Percentiles rank a stretch among this genome's conserved stretches.
Conservation (phyloP, 2,329 filamentous ascomycete species). For the Mycosphaerella sp. region DNA sequence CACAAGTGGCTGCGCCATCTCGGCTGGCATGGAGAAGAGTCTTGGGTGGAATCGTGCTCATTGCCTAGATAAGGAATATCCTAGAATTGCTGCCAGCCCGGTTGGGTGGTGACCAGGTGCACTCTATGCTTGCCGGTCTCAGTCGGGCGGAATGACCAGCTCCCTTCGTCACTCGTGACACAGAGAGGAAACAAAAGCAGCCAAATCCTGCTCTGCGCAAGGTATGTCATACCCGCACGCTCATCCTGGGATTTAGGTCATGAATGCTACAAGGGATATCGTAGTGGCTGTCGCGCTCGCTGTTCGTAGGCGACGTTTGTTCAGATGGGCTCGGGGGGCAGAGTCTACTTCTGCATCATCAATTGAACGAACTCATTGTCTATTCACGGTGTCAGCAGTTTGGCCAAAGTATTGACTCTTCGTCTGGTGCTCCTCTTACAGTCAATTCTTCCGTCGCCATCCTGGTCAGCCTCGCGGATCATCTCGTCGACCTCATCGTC, state of each 20-base stretch:
- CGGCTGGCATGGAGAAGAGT: neutral
- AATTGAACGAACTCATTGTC: slow-evolving; percentile 53
- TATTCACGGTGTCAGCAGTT: slow-evolving; percentile 23
- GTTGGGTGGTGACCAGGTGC: neutral
- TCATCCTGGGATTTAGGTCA: neutral
- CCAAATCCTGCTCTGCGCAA: neutral
- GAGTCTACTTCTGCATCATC: slow-evolving; percentile 50
- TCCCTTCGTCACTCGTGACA: neutral
- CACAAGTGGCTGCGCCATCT: neutral
- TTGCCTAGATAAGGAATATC: slow-evolving; percentile 1
- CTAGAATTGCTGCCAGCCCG: neutral
- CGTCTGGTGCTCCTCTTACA: slow-evolving; percentile 40
- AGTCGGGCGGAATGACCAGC: neutral
- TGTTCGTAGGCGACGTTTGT: neutral
- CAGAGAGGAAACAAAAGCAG: slow-evolving; percentile 5
- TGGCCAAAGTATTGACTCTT: neutral
- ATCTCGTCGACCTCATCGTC: slow-evolving; percentile 61
- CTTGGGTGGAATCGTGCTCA: neutral
- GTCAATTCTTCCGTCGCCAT: slow-evolving; percentile 59
- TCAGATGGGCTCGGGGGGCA: neutral
- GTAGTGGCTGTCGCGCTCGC: neutral
- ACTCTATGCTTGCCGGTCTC: neutral
- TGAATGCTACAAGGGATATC: neutral
- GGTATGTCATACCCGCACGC: slow-evolving; percentile 6
- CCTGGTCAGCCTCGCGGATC: slow-evolving; percentile 59